These are phyloP conservation scores for Metschnikowia borealis DNA, from an alignment of 805 yeast genomes.

Conservation along the genomic window DNA sequence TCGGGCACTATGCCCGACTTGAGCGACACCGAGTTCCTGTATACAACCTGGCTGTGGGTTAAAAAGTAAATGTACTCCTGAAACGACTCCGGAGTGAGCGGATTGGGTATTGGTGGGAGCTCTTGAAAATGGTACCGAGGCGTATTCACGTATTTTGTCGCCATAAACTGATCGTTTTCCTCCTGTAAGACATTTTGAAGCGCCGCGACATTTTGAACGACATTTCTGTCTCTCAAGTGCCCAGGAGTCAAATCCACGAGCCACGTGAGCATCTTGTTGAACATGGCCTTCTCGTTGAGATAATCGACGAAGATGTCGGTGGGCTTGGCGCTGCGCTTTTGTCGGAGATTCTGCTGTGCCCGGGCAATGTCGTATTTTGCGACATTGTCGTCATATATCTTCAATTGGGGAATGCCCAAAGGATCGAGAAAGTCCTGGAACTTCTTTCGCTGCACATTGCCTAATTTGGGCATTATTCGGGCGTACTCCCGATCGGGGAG, in stretches of 20 bases:
- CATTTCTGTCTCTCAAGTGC: constrained; percentile 19
- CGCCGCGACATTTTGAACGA: constrained; percentile 10
- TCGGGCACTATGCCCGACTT: constrained; percentile 35
- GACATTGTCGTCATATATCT: constrained; percentile 23
- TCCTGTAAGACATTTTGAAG: constrained; percentile 14
- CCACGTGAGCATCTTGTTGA: constrained; percentile 30
- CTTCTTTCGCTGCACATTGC: constrained; percentile 19
- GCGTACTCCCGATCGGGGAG: constrained; percentile 3
- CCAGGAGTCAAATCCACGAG: constrained; percentile 32
- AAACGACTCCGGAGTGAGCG: constrained; percentile 26
- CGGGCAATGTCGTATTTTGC: constrained; percentile 21
- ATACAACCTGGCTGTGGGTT: constrained; percentile 32
- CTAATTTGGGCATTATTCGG: constrained; percentile 12
- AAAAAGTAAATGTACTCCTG: constrained; percentile 33
- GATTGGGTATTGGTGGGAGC: constrained; percentile 31
- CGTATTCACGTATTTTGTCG: constrained; percentile 7
- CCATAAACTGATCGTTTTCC: constrained; percentile 19
- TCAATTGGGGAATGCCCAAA: constrained; percentile 31
- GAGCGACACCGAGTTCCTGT: constrained; percentile 31
- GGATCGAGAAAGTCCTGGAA: constrained; percentile 35
- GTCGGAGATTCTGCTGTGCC: constrained; percentile 28
- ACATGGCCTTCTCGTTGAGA: constrained; percentile 26
- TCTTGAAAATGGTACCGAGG: constrained; percentile 26
- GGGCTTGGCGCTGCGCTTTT: constrained; percentile 17
- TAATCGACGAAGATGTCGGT: constrained; percentile 22